Evolutionary conservation across 441 rosid genomes (phyloP).

Genomic region (Bocquillonia castaneifolia): DNA sequence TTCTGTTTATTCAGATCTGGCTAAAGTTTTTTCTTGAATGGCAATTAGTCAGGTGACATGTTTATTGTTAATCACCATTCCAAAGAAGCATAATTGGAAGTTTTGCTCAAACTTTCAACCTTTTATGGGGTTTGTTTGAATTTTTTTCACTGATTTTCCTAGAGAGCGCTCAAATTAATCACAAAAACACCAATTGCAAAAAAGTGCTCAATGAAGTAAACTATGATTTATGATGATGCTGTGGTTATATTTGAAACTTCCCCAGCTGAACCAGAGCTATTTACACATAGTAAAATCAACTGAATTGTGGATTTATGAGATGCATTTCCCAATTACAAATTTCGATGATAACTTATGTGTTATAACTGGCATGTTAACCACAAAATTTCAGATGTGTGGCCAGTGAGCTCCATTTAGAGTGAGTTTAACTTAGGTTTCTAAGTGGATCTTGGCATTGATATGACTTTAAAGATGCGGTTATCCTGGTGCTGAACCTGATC

Average conservation of each 20-base stretch:
- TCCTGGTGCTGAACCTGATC: background rate
- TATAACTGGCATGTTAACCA: background rate
- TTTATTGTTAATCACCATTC: no score
- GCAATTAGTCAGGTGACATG: no score
- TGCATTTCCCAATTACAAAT: background rate
- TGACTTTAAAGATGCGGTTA: background rate
- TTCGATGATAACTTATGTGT: background rate
- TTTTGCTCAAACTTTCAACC: no score
- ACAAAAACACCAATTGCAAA: no score
- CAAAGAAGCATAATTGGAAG: no score
- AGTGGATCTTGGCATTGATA: background rate
- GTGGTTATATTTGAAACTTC: background rate
- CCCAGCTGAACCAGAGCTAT: background rate
- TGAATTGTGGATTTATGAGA: background rate
- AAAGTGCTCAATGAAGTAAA: background rate
- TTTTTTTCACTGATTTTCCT: no score
- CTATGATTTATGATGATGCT: background rate
- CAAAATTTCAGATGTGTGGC: background rate
- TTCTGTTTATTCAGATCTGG: background rate
- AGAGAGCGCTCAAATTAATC: no score
- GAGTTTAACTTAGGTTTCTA: background rate
- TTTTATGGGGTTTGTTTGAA: no score
- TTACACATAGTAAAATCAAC: background rate
- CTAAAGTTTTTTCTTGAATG: background rate
- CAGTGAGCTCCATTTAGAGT: background rate